Percentiles rank a stretch among this genome's conserved stretches.
These are phyloP conservation scores for Macrophomina phaseolina DNA, from an alignment of 2,329 filamentous ascomycete genomes.

Conservation along the genomic window DNA sequence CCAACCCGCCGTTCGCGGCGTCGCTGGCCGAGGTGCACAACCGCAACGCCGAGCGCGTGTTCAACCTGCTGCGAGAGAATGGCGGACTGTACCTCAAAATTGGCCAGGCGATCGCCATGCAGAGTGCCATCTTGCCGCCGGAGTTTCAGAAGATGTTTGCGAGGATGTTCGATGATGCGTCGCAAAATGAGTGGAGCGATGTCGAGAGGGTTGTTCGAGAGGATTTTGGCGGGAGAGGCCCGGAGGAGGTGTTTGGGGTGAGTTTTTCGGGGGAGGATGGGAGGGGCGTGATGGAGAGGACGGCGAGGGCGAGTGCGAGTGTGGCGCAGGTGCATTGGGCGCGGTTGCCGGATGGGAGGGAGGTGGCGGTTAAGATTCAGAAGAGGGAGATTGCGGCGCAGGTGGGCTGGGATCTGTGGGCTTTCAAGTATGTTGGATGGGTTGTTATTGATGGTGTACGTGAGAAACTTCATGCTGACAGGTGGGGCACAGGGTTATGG, in stretches of 20 bases:
- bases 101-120: slow-evolving; percentile 97
- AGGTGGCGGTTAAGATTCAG: slow-evolving; percentile 96
- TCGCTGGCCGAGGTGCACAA: slow-evolving; percentile 79
- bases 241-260: slow-evolving; percentile 91
- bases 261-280: slow-evolving; percentile 73
- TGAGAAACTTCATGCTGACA: slow-evolving; percentile 20
- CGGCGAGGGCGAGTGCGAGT: slow-evolving; percentile 79
- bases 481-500: slow-evolving; percentile 66
- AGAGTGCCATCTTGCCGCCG: slow-evolving; percentile 88
- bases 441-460: too few species aligned
- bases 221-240: slow-evolving; percentile 83
- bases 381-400: slow-evolving; percentile 92
- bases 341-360: slow-evolving; percentile 78
- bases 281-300: slow-evolving; percentile 73
- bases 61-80: slow-evolving; percentile 80
- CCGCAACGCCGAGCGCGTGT: slow-evolving; percentile 83
- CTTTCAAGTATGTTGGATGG: slow-evolving; percentile 71
- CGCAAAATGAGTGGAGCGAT: slow-evolving; percentile 86
- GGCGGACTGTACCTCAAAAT: slow-evolving; percentile 97
- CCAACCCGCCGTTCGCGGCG: slow-evolving; percentile 74
- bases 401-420: slow-evolving; percentile 93
- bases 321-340: slow-evolving; percentile 99
- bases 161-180: slow-evolving; percentile 96
- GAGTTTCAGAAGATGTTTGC: slow-evolving; percentile 97
- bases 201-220: slow-evolving; percentile 84